Evolutionary conservation across 495 filamentous ascomycete species (phyloP).

Genomic region (Aspergillus heteromorphus): DNA sequence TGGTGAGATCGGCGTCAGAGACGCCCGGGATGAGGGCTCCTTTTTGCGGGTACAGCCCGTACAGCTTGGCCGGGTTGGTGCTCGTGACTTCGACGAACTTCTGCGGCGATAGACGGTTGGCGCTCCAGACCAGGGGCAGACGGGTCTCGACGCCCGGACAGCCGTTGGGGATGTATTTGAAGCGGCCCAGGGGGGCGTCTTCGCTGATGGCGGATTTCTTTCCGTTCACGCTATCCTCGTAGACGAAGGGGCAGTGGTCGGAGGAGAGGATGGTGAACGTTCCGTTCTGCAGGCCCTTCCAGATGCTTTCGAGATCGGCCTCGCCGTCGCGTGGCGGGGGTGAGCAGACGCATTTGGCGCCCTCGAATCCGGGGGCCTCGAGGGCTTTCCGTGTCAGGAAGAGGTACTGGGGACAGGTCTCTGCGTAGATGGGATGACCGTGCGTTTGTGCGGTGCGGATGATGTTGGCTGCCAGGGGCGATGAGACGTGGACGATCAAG

Average conservation of each 20-base stretch:
- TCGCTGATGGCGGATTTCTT: conserved; percentile 7
- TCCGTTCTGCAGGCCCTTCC: conserved; percentile 38
- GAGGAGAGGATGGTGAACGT: conserved; percentile 42
- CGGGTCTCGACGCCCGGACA: conserved; percentile 55
- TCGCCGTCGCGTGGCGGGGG: conserved; percentile 32
- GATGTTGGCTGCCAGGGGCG: conserved; percentile 39
- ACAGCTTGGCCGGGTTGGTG: conserved; percentile 56
- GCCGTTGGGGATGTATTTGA: conserved; percentile 48
- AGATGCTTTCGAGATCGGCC: conserved; percentile 38
- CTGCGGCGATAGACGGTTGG: conserved; percentile 37
- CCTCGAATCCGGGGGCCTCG: conserved; percentile 47
- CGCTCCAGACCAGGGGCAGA: conserved; percentile 38
- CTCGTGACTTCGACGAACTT: conserved; percentile 55
- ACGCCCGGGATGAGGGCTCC: conserved; percentile 47
- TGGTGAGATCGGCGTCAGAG: conserved; percentile 43
- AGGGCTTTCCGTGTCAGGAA: conserved; percentile 51
- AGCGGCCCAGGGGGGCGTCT: conserved; percentile 25
- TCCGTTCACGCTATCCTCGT: conserved; percentile 10
- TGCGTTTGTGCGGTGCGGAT: conserved; percentile 53
- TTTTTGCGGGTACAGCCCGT: conserved; percentile 53
- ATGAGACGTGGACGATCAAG: conserved; percentile 56
- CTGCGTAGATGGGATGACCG: conserved; percentile 52
- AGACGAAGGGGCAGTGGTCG: conserved; percentile 17
- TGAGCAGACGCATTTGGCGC: conserved; percentile 47
- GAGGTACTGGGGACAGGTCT: conserved; percentile 62